Evolutionary conservation across 768 basidiomycete species (phyloP), one percentile per base, ranked within the genome.

Genomic region (Scleroderma bovista): DNA sequence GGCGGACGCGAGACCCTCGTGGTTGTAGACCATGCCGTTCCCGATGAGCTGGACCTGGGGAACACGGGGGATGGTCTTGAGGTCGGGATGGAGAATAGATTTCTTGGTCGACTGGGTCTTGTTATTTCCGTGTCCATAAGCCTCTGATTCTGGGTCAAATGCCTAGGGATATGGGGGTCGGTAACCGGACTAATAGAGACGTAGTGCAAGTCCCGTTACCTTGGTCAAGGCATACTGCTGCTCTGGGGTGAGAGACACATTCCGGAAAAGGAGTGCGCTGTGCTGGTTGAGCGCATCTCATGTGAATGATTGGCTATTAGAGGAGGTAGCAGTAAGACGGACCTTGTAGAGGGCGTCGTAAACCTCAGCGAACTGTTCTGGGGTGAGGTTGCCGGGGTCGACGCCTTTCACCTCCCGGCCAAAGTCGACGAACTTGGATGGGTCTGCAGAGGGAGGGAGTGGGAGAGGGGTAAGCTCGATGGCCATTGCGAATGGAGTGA

Each of bases 31-130:
- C 0, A 70, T 78, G 7, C 93, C 92, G 60, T 93, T 93, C 8
- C 92, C 92, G 61, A 94, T 93, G 47, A 94, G 81, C 64, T 95
- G 93, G 1, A 95, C 93, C 61, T 93, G 88, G 1, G 89, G 88
- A 1, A 87, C 83, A 20, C 84, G 78, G 1, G 93, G 90, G 53
- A 95, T 90, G 34, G 88, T 93, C 74, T 92, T 94, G 59, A 93
- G 79, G 63, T 93, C 88, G 0, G 90, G 88, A 61, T 92, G 89
- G 13, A 93, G 80, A 58, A 93, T 86, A 3, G 90, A 92, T 60
- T 85, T 85, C 59, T 75, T 78, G 19, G 83, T 81, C 39, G 72
- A 69, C 48, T 83, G 78, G 0, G 86, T 90, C 74, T 90, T 89
- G 73, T 90, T 89, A 67, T 91, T 91, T 2, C 91, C 89, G 59